phyloP scores from a whole-genome alignment of 1,284 basidiomycete species.

The Rhodofomes roseus region DNA sequence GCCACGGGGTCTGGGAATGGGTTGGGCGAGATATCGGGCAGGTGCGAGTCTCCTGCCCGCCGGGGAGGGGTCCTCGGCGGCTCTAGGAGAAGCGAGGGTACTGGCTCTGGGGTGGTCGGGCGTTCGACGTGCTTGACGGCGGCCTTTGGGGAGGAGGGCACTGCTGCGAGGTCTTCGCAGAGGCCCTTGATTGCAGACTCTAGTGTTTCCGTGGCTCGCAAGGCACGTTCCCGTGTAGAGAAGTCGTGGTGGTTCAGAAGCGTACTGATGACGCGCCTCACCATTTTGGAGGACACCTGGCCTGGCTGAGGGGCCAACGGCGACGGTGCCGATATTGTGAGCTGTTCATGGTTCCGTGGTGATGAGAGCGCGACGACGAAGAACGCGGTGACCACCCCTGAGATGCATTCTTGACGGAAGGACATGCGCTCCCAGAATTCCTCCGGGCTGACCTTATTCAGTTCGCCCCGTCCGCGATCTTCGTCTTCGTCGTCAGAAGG shows the following conservation, averaged over 20 bases:
- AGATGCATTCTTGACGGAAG: slow-evolving; percentile 88
- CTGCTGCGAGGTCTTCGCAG: slow-evolving; percentile 54
- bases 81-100: slow-evolving; percentile 17
- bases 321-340: slow-evolving; percentile 28
- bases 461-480: slow-evolving; percentile 38
- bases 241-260: slow-evolving; percentile 78
- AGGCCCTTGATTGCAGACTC: slow-evolving; percentile 65
- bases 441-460: slow-evolving; percentile 54
- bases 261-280: slow-evolving; percentile 64
- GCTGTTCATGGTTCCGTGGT: slow-evolving; percentile 1
- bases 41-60: slow-evolving; percentile 23
- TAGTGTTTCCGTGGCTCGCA: slow-evolving; percentile 67
- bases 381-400: slow-evolving; percentile 86
- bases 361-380: slow-evolving; percentile 57
- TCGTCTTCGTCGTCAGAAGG: slow-evolving; percentile 16
- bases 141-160: slow-evolving; percentile 20
- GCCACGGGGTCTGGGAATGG: slow-evolving; percentile 61
- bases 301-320: slow-evolving; percentile 52
- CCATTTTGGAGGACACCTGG: slow-evolving; percentile 59
- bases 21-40: slow-evolving; percentile 56
- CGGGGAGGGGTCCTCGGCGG: slow-evolving; percentile 45
- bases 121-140: slow-evolving; percentile 8
- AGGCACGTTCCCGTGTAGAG: slow-evolving; percentile 57
- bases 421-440: slow-evolving; percentile 97
- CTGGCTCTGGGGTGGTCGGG: slow-evolving; percentile 20